Percentiles rank a stretch among this genome's conserved stretches.
phyloP scores from a whole-genome alignment of 208 protist species.

The Leishmania amazonensis region DNA sequence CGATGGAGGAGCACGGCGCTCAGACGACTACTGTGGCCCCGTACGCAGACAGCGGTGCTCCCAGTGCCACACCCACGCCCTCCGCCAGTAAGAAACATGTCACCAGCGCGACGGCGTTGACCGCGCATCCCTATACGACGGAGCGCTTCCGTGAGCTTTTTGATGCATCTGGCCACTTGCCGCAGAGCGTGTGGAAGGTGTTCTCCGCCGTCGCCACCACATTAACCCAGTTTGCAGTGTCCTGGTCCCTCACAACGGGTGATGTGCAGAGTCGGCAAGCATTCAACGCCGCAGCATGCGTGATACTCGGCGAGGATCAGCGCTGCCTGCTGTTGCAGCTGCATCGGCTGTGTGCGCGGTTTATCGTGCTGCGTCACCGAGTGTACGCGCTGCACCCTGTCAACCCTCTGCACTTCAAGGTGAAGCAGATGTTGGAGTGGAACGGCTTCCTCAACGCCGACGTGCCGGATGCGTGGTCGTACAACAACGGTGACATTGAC shows the following conservation, averaged over 20 bases:
- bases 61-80: background rate
- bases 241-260: constrained; percentile 25
- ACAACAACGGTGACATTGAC: constrained; percentile 3
- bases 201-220: constrained; percentile 11
- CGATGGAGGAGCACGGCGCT: background rate
- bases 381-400: constrained; percentile 22
- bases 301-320: constrained; percentile 22
- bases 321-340: constrained; percentile 21
- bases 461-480: constrained; percentile 7
- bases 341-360: constrained; percentile 25
- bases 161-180: constrained; percentile 3
- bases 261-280: background rate
- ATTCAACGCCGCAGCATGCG: constrained; percentile 18
- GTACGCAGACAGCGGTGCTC: background rate
- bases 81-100: too few species aligned
- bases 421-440: constrained; percentile 41
- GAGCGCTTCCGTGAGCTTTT: constrained; percentile 28
- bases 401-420: constrained; percentile 31
- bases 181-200: constrained; percentile 19
- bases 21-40: background rate
- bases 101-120: background rate
- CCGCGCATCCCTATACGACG: constrained; percentile 23
- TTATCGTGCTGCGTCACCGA: constrained; percentile 20
- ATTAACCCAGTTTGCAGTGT: constrained; percentile 24
- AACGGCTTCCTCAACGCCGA: constrained; percentile 16